These are phyloP conservation scores for Trichoderma cornu-damae DNA, from an alignment of 2,329 filamentous ascomycete species.

Conservation along the genomic window DNA sequence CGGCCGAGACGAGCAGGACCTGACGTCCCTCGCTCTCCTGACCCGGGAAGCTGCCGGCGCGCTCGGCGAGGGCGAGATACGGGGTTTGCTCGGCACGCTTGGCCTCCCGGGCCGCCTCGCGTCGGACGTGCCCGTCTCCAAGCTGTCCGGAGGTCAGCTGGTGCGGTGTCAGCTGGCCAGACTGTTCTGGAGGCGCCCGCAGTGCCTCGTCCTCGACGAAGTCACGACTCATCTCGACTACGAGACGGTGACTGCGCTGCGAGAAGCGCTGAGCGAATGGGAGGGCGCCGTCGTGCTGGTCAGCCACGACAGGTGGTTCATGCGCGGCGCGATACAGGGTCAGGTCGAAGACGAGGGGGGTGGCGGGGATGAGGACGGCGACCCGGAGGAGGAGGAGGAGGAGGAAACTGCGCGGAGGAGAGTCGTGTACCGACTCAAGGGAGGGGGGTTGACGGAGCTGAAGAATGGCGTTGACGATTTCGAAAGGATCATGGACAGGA, in stretches of 20 bases:
- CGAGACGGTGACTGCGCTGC: slow-evolving; percentile 69
- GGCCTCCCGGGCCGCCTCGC: slow-evolving; percentile 65
- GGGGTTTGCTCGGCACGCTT: slow-evolving; percentile 61
- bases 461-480: slow-evolving; percentile 60
- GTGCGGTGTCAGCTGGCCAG: slow-evolving; percentile 61
- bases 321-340: slow-evolving; percentile 59
- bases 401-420: slow-evolving; percentile 45
- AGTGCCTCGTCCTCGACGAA: slow-evolving; percentile 72
- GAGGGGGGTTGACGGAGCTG: slow-evolving; percentile 51
- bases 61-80: slow-evolving; percentile 61
- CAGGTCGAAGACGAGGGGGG: slow-evolving; percentile 36
- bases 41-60: slow-evolving; percentile 47
- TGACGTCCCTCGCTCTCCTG: slow-evolving; percentile 63
- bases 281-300: slow-evolving; percentile 71
- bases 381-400: slow-evolving; percentile 39
- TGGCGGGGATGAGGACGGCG: slow-evolving; percentile 26
- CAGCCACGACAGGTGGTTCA: slow-evolving; percentile 77
- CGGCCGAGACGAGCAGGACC: slow-evolving; percentile 42
- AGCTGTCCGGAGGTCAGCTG: slow-evolving; percentile 75
- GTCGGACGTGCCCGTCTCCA: slow-evolving; percentile 66
- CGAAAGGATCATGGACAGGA: slow-evolving; percentile 57
- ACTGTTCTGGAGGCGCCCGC: slow-evolving; percentile 63
- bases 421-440: slow-evolving; percentile 55
- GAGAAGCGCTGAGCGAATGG: slow-evolving; percentile 61
- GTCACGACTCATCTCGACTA: slow-evolving; percentile 83